Evolutionary conservation across 2,329 filamentous ascomycete genomes (phyloP), one percentile per base, ranked within the genome.

Genomic region (Pseudocercospora fuligena): DNA sequence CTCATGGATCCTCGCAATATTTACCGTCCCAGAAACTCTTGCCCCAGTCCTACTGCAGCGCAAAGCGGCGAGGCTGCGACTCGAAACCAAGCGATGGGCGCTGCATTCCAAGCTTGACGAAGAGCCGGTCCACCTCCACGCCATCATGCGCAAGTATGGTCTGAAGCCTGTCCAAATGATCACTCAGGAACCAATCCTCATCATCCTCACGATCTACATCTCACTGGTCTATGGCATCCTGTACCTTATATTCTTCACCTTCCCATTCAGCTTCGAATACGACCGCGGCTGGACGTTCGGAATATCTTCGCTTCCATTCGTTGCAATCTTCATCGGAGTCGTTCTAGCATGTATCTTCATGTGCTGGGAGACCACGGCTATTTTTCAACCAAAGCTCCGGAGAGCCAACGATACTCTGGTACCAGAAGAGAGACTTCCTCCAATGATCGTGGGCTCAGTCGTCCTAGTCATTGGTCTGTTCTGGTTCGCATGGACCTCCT

Each of bases 401-500:
- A 69, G 64, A 33, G 64, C 67, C 4, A 57, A 70, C 36, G 21
- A 54, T 12, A 69, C 70, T 43, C 54, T 67, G 11, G 65, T 56
- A 5, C 73, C 72, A 65, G 83, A 86, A 71, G 80, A 81, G 36
- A 78, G 83, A 1, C 76, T 86, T 1, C 77, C 80, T 4, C 81
- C 82, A 0, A 80, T 83, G 69, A 87, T 89, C 69, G 70, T 84
- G 9, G 86, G 84, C 2, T 80, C 83, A 5, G 66, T 86, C 14
- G 77, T 85, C 3, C 74, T 83, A 0, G 80, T 82, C 1, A 76
- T 79, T 8, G 82, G 83, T 0, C 74, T 87, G 25, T 85, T 86
- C 69, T 84, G 82, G 83, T 89, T 90, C 71, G 88, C 87, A 1
- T 90, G 88, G 88, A 90, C 88, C 0, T 87, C 86, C 67, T 81